Evolutionary conservation across 108 stramenopile species (phyloP).

Genomic region (Cylindrotheca fusiformis): DNA sequence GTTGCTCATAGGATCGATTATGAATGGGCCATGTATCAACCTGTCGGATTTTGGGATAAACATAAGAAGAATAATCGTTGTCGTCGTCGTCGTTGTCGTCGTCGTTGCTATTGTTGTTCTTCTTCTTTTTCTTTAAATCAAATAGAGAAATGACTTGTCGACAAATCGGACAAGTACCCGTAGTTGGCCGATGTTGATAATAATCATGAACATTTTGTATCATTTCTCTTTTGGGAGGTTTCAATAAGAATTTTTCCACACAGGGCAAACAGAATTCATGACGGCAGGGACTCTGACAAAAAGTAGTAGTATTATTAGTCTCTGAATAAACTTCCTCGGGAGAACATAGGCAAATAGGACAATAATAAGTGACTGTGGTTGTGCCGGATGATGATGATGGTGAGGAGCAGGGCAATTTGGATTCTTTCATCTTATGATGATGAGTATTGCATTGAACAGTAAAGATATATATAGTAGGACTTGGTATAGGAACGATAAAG

Average conservation of each 20-base stretch:
- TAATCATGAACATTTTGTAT: constrained; percentile 11
- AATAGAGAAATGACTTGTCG: constrained; percentile 25
- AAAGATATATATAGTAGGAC: no score
- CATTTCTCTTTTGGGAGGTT: constrained; percentile 10
- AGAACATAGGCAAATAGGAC: constrained; percentile 17
- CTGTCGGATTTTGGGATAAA: background rate
- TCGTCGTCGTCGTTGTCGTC: background rate
- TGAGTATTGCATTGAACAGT: no score
- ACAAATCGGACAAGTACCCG: constrained; percentile 44
- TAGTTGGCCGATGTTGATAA: constrained; percentile 17
- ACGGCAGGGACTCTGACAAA: constrained; percentile 11
- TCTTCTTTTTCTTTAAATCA: constrained; percentile 5
- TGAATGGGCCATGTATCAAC: background rate
- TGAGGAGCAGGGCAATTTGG: no score
- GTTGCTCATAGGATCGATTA: no score
- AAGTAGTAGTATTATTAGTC: constrained; percentile 1
- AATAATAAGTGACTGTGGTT: no score
- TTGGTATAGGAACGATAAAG: no score
- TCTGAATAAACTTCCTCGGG: no score
- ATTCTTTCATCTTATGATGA: no score
- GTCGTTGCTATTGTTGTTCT: background rate
- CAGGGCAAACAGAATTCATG: constrained; percentile 21
- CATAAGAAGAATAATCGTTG: background rate
- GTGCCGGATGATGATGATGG: no score
- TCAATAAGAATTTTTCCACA: constrained; percentile 17